A percentile compares a stretch with the other conserved stretches of the same genome.
Evolutionary conservation across 306 rosid species (phyloP).

Genomic region (Biancaea sappan): DNA sequence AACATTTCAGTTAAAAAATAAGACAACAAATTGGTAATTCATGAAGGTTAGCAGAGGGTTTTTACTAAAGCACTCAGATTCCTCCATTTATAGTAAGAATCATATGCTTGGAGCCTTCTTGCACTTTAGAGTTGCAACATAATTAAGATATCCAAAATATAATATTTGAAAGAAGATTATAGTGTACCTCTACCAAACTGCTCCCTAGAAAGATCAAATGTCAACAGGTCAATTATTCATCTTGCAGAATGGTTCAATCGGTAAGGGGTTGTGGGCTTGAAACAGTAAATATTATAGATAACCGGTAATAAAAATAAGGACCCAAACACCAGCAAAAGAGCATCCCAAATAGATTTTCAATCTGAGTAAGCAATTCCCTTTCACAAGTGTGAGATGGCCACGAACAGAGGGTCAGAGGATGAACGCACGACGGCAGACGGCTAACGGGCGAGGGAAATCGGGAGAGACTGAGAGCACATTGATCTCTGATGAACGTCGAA

Average conservation of each 20-base stretch:
- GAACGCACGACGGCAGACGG: too few species aligned
- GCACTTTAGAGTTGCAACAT: not conserved
- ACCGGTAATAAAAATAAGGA: too few species aligned
- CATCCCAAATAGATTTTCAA: too few species aligned
- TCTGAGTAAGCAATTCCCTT: too few species aligned
- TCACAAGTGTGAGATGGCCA: too few species aligned
- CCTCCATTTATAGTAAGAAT: not conserved
- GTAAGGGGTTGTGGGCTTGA: not conserved
- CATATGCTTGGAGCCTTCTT: not conserved
- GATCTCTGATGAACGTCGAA: too few species aligned
- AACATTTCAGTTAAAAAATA: not conserved
- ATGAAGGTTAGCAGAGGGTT: not conserved
- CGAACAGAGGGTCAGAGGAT: too few species aligned
- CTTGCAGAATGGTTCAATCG: not conserved
- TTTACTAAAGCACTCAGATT: not conserved
- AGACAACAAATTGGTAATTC: too few species aligned
- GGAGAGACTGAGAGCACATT: too few species aligned
- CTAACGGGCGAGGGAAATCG: too few species aligned
- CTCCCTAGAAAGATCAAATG: not conserved
- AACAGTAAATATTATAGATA: too few species aligned
- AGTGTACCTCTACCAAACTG: not conserved
- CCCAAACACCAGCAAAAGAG: too few species aligned
- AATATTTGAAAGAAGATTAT: not conserved
- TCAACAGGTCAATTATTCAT: not conserved
- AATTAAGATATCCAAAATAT: not conserved